phyloP scores from a whole-genome alignment of 257 asterid species.

The Ajuga chamaepitys region DNA sequence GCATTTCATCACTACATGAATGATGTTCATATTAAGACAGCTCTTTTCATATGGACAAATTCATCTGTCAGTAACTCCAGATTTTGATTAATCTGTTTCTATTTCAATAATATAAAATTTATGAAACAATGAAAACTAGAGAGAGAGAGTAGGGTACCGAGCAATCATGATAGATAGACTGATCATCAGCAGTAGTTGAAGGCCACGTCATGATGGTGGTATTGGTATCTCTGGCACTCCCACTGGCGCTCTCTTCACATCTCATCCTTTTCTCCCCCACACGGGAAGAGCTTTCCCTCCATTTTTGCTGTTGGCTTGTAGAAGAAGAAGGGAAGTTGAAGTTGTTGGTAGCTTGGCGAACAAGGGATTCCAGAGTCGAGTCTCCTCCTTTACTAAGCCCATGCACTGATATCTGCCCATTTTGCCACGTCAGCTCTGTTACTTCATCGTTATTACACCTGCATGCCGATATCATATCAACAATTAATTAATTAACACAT shows the following conservation, averaged over 20 bases:
- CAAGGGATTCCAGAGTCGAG: constrained; percentile 52
- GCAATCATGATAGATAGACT: constrained; percentile 41
- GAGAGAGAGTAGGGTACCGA: constrained; percentile 22
- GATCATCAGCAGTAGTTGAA: constrained; percentile 45
- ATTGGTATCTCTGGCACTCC: constrained; percentile 40
- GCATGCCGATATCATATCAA: too few relatives aligned
- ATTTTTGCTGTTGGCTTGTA: too few relatives aligned
- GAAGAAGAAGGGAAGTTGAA: not conserved
- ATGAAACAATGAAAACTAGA: not conserved
- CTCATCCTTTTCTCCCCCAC: too few relatives aligned
- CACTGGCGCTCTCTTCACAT: constrained; percentile 27
- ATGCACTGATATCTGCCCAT: constrained; percentile 41
- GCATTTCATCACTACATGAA: too few relatives aligned
- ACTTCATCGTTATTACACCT: constrained; percentile 37
- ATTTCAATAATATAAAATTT: too few relatives aligned
- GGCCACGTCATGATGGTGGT: constrained; percentile 46
- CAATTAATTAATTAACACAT: too few relatives aligned
- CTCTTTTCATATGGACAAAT: too few relatives aligned
- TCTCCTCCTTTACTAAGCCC: constrained; percentile 17
- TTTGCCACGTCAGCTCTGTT: constrained; percentile 57
- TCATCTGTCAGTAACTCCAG: too few relatives aligned
- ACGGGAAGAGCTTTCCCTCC: too few relatives aligned
- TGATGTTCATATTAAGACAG: not conserved
- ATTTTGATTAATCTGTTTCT: too few relatives aligned
- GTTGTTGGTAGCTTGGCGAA: constrained; percentile 38